Percentiles rank a stretch among this genome's conserved stretches.
Conservation (phyloP, 192 early-diverging fungal genomes). For the Backusella parvicylindrica region DNA sequence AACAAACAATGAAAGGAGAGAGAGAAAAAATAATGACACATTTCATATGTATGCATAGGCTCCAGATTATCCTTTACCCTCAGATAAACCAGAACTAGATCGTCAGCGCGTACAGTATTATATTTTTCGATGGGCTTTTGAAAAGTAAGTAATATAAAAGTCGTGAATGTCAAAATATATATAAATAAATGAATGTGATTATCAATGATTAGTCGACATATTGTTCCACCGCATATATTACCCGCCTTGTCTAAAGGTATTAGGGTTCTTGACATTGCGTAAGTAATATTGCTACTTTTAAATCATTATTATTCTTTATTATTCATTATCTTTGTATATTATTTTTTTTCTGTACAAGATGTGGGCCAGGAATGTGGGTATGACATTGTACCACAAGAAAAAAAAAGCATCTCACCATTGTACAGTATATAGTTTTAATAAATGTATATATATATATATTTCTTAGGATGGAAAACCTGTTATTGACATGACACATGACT, state of each 20-base stretch:
- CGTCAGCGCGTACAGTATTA: constrained; percentile 24
- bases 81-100: constrained; percentile 24
- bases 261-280: constrained; percentile 24
- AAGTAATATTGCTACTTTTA: neutral
- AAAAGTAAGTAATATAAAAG: constrained; percentile 8
- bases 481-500: constrained; percentile 27
- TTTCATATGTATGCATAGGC: neutral
- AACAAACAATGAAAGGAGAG: neutral
- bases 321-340: no score
- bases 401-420: neutral
- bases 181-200: neutral
- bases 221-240: constrained; percentile 14
- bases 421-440: neutral
- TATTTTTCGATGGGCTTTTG: constrained; percentile 31
- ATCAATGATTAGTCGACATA: neutral
- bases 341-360: neutral
- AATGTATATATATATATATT: neutral
- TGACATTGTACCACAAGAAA: neutral
- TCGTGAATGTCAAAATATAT: neutral
- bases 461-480: constrained; percentile 7
- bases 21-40: neutral
- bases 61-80: constrained; percentile 13
- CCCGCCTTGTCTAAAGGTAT: constrained; percentile 4
- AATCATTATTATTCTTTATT: neutral
- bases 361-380: constrained; percentile 28